phyloP scores from a whole-genome alignment of 495 filamentous ascomycete species.

The Aspergillus incahuasiensis region DNA sequence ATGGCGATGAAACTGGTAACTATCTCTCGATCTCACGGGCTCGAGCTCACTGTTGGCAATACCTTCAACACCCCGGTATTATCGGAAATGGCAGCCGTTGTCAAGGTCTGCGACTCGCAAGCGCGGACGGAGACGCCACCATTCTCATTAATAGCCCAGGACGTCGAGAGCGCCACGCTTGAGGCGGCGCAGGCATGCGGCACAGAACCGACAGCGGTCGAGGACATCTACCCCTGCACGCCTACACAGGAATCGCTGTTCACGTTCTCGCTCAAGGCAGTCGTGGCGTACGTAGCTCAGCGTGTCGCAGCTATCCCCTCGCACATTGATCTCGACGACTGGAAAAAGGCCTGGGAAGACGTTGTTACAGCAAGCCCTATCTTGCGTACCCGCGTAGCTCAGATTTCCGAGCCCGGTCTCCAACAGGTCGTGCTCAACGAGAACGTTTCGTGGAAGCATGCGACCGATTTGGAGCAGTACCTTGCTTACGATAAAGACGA shows the following conservation, averaged over 20 bases:
- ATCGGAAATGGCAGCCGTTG: slow-evolving; percentile 32
- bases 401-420: slow-evolving; percentile 47
- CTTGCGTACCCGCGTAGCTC: slow-evolving; percentile 57
- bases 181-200: slow-evolving; percentile 31
- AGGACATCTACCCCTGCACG: slow-evolving; percentile 58
- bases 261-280: slow-evolving; percentile 53
- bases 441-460: slow-evolving; percentile 36
- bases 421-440: slow-evolving; percentile 55
- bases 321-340: slow-evolving; percentile 28
- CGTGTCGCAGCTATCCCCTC: slow-evolving; percentile 40
- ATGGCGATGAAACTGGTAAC: slow-evolving; percentile 51
- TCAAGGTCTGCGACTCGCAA: slow-evolving; percentile 12
- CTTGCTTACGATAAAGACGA: slow-evolving; percentile 43
- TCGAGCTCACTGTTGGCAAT: slow-evolving; percentile 33
- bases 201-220: slow-evolving; percentile 25
- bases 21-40: slow-evolving; percentile 25
- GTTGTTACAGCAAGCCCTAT: slow-evolving; percentile 46
- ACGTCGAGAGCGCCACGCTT: slow-evolving; percentile 22
- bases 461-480: slow-evolving; percentile 43
- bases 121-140: slow-evolving; percentile 16
- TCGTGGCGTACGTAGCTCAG: slow-evolving; percentile 56
- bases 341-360: slow-evolving; percentile 47
- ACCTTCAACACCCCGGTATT: slow-evolving; percentile 48
- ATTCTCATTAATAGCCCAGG: slow-evolving; percentile 35
- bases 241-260: slow-evolving; percentile 62